Evolutionary conservation across 177 flowering plant genomes (phyloP).

Genomic region (Telopea speciosissima): DNA sequence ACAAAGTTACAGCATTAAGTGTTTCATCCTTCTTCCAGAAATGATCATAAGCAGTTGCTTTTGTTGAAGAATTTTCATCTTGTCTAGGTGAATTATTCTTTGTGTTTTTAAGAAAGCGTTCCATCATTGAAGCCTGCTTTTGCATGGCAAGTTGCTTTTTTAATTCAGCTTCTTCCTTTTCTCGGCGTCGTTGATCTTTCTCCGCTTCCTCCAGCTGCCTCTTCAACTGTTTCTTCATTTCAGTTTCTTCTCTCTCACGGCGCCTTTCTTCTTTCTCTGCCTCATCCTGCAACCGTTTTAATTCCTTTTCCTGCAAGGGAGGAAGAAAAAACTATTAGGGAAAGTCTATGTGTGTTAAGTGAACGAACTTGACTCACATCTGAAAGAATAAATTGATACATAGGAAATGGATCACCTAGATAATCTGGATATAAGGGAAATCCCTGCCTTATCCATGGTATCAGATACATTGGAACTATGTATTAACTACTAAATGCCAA

Average conservation of each 20-base stretch:
- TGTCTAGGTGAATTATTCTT: constrained; percentile 26
- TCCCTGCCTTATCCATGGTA: not conserved
- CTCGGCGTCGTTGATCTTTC: constrained; percentile 62
- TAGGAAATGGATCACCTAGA: not conserved
- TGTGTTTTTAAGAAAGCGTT: constrained; percentile 66
- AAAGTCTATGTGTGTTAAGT: not conserved
- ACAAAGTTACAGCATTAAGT: constrained; percentile 32
- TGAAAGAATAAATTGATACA: not conserved
- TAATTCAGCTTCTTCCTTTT: constrained; percentile 72
- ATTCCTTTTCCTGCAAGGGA: constrained; percentile 65
- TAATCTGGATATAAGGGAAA: not conserved
- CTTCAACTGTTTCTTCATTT: constrained; percentile 48
- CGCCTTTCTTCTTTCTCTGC: constrained; percentile 63
- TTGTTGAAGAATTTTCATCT: constrained; percentile 23
- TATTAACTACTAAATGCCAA: no score
- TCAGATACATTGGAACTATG: no score
- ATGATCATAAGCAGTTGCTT: constrained; percentile 18
- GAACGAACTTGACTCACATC: not conserved
- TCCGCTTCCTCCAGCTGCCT: constrained; percentile 87
- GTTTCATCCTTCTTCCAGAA: constrained; percentile 16
- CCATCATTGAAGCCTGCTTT: constrained; percentile 93
- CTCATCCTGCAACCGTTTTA: constrained; percentile 57
- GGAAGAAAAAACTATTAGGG: not conserved
- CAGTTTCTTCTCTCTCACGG: constrained; percentile 69
- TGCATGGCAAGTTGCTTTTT: constrained; percentile 57